Percentiles rank a stretch among this genome's conserved stretches.
These are phyloP conservation scores for Dysphania ambrosioides DNA, from an alignment of 148 eudicot genomes.

Conservation along the genomic window DNA sequence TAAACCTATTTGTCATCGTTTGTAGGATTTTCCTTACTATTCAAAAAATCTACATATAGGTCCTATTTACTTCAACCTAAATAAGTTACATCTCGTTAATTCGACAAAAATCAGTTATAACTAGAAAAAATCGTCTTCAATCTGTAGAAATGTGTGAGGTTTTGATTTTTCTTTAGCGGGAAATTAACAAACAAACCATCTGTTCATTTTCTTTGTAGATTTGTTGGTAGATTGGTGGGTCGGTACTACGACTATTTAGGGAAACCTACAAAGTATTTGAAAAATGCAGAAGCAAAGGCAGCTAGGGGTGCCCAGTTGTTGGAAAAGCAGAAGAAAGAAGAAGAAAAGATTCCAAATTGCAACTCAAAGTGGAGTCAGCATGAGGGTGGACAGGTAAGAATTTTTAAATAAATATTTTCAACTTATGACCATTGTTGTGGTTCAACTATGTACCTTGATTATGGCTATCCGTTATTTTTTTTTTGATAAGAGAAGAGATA, in stretches of 20 bases:
- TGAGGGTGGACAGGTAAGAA: conserved; percentile 80
- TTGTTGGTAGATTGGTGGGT: conserved; percentile 74
- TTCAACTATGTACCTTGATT: not conserved
- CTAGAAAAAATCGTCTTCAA: too few relatives aligned
- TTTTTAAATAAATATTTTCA: not conserved
- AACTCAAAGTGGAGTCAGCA: conserved; percentile 93
- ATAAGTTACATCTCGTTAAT: not conserved
- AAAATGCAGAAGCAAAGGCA: conserved; percentile 93
- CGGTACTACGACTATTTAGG: conserved; percentile 73
- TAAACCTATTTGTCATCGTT: not conserved
- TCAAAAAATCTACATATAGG: not conserved
- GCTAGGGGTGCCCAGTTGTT: conserved; percentile 87
- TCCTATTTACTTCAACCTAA: not conserved
- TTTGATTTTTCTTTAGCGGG: not conserved
- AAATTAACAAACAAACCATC: not conserved
- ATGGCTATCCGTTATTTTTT: not conserved
- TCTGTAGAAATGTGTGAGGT: not conserved
- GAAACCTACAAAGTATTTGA: conserved; percentile 71
- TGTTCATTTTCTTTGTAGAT: conserved; percentile 40
- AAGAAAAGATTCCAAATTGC: conserved; percentile 65
- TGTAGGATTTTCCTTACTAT: not conserved
- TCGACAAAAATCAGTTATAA: not conserved
- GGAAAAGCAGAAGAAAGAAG: conserved; percentile 83
- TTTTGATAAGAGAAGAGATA: too few relatives aligned
- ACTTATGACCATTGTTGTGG: conserved; percentile 7